phyloP scores from a whole-genome alignment of 139 green algal genomes.

The Chlorella sp. region DNA sequence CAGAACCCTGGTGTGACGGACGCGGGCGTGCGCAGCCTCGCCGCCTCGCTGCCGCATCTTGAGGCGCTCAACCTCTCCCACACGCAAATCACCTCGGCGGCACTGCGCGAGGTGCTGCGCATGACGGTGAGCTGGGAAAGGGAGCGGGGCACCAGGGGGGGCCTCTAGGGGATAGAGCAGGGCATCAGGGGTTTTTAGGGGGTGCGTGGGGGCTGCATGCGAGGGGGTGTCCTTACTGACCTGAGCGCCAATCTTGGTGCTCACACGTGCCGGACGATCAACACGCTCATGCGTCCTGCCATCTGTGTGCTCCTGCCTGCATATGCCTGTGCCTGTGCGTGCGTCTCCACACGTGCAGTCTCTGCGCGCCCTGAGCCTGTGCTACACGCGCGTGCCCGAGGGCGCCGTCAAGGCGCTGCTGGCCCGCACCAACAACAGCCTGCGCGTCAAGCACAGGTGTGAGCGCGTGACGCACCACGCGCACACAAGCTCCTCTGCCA shows the following conservation, averaged over 20 bases:
- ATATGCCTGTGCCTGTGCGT: background rate
- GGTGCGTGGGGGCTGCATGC: no score
- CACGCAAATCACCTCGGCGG: background rate
- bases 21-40: slow-evolving; percentile 1
- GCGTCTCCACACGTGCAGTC: background rate
- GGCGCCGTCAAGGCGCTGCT: slow-evolving; percentile 5
- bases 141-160: no score
- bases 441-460: slow-evolving; percentile 16
- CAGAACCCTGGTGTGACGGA: background rate
- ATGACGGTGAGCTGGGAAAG: background rate
- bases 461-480: no score
- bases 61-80: slow-evolving; percentile 5
- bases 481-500: no score
- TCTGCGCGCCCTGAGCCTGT: slow-evolving; percentile 10
- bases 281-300: no score
- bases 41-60: background rate
- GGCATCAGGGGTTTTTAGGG: no score
- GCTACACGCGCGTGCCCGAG: slow-evolving; percentile 13
- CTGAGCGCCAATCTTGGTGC: no score
- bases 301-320: no score
- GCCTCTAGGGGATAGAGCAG: no score
- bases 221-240: no score
- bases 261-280: no score
- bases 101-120: background rate
- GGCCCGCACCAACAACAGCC: slow-evolving; percentile 2